Percentiles rank a stretch among this genome's conserved stretches.
Evolutionary conservation across 345 rosid genomes (phyloP).

Genomic region (Salix viminalis): DNA sequence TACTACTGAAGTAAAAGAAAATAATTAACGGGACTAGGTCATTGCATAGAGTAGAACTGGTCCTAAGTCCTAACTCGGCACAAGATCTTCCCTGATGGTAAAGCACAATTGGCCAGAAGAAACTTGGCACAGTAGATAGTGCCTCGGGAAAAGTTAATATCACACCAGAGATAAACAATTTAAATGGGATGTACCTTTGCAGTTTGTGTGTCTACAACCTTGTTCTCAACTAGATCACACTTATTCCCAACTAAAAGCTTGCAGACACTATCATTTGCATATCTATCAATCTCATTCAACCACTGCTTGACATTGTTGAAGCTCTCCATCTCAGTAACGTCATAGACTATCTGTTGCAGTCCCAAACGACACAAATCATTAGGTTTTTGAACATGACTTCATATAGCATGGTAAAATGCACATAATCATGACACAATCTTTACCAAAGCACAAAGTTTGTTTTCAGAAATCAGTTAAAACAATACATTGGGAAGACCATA

Average conservation of each 20-base stretch:
- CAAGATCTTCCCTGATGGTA: background rate
- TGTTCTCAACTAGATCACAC: slow-evolving; percentile 71
- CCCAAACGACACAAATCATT: background rate
- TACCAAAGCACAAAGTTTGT: background rate
- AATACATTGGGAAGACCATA: background rate
- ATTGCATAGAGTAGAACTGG: background rate
- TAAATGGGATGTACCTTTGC: slow-evolving; percentile 49
- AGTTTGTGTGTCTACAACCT: slow-evolving; percentile 78
- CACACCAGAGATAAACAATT: background rate
- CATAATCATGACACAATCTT: background rate
- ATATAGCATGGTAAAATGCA: background rate
- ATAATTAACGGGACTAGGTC: background rate
- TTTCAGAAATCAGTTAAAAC: background rate
- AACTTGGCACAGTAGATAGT: background rate
- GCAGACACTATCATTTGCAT: slow-evolving; percentile 89
- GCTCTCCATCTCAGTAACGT: slow-evolving; percentile 87
- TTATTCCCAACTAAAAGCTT: slow-evolving; percentile 81
- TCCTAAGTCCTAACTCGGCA: background rate
- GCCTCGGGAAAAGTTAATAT: background rate
- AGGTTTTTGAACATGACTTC: background rate
- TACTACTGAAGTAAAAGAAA: background rate
- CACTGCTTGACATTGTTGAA: slow-evolving; percentile 89
- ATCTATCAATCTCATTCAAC: slow-evolving; percentile 78
- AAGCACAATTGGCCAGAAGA: background rate
- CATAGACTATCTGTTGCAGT: slow-evolving; percentile 64